Evolutionary conservation across 1,284 basidiomycete genomes (phyloP).

Genomic region (Mycena sp.): DNA sequence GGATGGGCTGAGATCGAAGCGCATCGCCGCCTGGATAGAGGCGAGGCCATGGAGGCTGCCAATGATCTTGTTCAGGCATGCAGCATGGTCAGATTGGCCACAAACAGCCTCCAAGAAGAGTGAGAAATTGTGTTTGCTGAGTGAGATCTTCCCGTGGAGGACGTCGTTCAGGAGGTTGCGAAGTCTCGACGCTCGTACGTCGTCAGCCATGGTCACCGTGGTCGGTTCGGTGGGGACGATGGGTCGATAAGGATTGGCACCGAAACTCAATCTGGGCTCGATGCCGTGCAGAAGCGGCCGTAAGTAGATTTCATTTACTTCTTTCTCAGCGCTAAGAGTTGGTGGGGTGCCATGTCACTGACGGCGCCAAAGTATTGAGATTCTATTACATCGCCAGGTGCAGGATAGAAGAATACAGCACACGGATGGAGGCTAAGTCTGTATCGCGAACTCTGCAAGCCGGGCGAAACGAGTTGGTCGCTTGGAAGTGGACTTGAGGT

Average conservation of each 20-base stretch:
- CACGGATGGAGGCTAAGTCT: no score
- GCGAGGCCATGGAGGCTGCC: slow-evolving; percentile 49
- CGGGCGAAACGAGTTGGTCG: no score
- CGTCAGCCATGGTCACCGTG: no score
- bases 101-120: slow-evolving; percentile 60
- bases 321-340: slow-evolving; percentile 13
- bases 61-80: slow-evolving; percentile 53
- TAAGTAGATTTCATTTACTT: slow-evolving; percentile 7
- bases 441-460: neutral
- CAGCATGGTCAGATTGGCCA: slow-evolving; percentile 48
- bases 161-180: no score
- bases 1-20: slow-evolving; percentile 45
- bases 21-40: slow-evolving; percentile 55
- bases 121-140: slow-evolving; percentile 6
- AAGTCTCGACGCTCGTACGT: no score
- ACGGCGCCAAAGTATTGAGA: neutral
- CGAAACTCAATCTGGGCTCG: no score
- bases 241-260: no score
- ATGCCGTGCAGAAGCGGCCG: no score
- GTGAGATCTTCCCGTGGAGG: neutral
- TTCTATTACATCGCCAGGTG: neutral
- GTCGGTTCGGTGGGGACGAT: no score
- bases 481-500: no score
- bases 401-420: no score
- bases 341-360: no score